Conservation (phyloP, 768 basidiomycete species). For the Porpolomopsis calyptriformis region DNA sequence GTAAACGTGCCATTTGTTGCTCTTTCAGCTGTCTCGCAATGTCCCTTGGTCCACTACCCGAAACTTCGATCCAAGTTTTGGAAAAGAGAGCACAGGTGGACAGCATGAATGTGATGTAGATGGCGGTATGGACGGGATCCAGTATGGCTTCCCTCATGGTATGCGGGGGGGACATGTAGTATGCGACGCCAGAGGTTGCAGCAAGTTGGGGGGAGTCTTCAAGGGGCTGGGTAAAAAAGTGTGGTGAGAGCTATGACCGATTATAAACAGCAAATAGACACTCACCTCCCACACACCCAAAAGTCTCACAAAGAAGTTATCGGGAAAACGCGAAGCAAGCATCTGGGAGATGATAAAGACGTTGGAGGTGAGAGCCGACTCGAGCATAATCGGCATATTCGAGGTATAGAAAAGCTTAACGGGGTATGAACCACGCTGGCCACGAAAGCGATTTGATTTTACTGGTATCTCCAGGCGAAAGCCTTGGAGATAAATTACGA, state of each 20-base stretch:
- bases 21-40: conserved; percentile 98
- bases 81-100: conserved; percentile 94
- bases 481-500: conserved; percentile 96
- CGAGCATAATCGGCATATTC: conserved; percentile 99
- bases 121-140: conserved; percentile 86
- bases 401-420: conserved; percentile 98
- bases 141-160: conserved; percentile 78
- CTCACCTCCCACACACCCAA: conserved; percentile 97
- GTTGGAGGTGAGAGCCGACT: conserved; percentile 85
- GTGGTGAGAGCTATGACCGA: neutral
- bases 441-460: conserved; percentile 91
- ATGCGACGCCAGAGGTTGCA: conserved; percentile 84
- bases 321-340: conserved; percentile 85
- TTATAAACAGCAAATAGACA: conserved; percentile 2
- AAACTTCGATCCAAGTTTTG: conserved; percentile 99
- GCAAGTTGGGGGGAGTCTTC: conserved; percentile 90
- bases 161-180: conserved; percentile 98
- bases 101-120: conserved; percentile 90
- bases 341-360: conserved; percentile 96
- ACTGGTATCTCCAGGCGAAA: conserved; percentile 98
- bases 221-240: conserved; percentile 52
- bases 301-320: conserved; percentile 79
- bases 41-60: conserved; percentile 89
- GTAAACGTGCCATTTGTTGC: conserved; percentile 73
- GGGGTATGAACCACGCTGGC: conserved; percentile 92